These are phyloP conservation scores for Fonsecaea multimorphosa DNA, from an alignment of 2,329 filamentous ascomycete genomes.

Conservation along the genomic window DNA sequence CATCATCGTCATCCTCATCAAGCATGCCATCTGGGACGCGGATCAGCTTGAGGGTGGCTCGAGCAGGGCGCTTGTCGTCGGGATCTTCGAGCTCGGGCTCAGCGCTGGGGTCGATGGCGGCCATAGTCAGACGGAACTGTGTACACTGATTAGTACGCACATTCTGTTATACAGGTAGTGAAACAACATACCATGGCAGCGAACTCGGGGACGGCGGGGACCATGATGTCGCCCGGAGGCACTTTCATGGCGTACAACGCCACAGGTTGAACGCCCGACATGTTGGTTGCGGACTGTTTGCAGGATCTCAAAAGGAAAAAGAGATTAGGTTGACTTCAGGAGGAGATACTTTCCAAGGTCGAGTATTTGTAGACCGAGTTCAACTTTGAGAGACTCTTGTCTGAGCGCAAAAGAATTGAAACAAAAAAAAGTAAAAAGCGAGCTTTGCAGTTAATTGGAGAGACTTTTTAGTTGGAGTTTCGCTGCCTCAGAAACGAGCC, in stretches of 20 bases:
- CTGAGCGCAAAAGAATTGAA: constrained; percentile 15
- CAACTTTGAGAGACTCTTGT: background rate
- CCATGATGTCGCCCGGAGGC: constrained; percentile 79
- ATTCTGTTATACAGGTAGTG: constrained; percentile 11
- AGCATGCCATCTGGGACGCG: constrained; percentile 68
- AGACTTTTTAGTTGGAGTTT: constrained; percentile 9
- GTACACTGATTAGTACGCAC: constrained; percentile 6
- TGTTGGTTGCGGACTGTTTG: constrained; percentile 34
- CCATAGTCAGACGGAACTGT: constrained; percentile 98
- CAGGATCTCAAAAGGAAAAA: background rate
- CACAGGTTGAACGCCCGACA: constrained; percentile 64
- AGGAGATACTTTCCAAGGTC: background rate
- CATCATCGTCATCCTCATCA: constrained; percentile 64
- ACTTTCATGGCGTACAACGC: constrained; percentile 92
- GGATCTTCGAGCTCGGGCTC: constrained; percentile 69
- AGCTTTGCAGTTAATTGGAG: background rate
- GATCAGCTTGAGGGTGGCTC: constrained; percentile 86
- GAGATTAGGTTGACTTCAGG: background rate
- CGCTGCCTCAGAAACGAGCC: constrained; percentile 26
- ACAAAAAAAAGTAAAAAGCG: constrained; percentile 3
- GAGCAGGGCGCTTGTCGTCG: constrained; percentile 61
- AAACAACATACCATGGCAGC: constrained; percentile 76
- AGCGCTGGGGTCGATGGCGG: constrained; percentile 89
- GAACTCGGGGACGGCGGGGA: constrained; percentile 78
- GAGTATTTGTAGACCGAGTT: background rate